phyloP scores from a whole-genome alignment of 2,329 filamentous ascomycete genomes.

The Xylaria sp. region DNA sequence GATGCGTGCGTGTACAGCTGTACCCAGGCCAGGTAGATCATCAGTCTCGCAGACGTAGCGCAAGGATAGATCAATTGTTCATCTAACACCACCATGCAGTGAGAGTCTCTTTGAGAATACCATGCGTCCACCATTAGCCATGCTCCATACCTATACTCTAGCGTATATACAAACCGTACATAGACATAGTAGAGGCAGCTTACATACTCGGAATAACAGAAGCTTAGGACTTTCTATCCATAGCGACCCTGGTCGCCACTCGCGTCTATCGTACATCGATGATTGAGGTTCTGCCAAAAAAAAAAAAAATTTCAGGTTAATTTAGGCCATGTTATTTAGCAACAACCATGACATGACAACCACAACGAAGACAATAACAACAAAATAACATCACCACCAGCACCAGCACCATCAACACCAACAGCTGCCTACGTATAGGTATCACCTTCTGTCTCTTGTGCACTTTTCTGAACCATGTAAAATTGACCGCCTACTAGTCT shows the following conservation, averaged over 20 bases:
- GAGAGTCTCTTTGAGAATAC: conserved; percentile 7
- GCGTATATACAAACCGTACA: neutral
- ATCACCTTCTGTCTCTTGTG: too few species aligned
- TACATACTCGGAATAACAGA: conserved; percentile 1
- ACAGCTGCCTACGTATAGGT: too few species aligned
- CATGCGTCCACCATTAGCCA: neutral
- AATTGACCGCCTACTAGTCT: neutral
- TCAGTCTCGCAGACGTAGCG: conserved; percentile 15
- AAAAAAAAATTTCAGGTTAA: neutral
- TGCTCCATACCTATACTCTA: too few species aligned
- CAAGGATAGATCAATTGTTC: conserved; percentile 19
- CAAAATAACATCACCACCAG: neutral
- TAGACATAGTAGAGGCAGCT: neutral
- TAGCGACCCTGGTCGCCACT: neutral
- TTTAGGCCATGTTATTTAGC: conserved; percentile 1
- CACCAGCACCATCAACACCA: neutral
- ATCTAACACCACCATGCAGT: conserved; percentile 25
- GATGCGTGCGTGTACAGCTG: conserved; percentile 20
- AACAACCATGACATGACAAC: neutral
- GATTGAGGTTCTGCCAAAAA: conserved; percentile 5
- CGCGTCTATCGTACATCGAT: neutral
- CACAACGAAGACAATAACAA: neutral
- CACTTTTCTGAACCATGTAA: too few species aligned
- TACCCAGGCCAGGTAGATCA: conserved; percentile 23
- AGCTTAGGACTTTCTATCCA: neutral